Conservation (phyloP, 331 rosid species). For the Quercus tomentella region DNA sequence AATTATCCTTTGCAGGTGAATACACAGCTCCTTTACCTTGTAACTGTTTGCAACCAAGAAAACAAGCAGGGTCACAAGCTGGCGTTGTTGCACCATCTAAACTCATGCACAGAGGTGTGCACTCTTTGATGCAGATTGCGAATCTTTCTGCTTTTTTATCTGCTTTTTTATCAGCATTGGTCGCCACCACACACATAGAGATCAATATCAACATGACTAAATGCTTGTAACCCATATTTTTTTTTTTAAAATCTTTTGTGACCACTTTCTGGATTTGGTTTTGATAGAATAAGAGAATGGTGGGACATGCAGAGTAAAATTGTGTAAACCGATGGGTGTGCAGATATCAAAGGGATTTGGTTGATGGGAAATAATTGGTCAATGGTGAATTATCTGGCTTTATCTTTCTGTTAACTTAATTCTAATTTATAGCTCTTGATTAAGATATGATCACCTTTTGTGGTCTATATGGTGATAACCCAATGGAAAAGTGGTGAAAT, state of each 20-base stretch:
- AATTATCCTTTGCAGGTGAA: too few relatives aligned
- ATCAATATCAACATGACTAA: not conserved
- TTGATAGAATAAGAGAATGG: not conserved
- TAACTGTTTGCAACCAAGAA: constrained; percentile 29
- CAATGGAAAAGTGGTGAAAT: too few relatives aligned
- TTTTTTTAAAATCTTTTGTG: not conserved
- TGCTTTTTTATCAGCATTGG: not conserved
- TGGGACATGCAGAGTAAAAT: not conserved
- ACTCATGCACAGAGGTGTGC: constrained; percentile 28
- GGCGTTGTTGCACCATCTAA: not conserved
- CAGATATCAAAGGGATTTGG: not conserved
- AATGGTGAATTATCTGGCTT: not conserved
- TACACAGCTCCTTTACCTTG: constrained; percentile 5
- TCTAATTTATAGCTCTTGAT: too few relatives aligned
- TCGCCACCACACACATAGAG: not conserved
- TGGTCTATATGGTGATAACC: too few relatives aligned
- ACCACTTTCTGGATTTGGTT: not conserved
- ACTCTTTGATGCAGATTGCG: not conserved
- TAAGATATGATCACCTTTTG: too few relatives aligned
- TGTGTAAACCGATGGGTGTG: not conserved
- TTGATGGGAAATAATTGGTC: not conserved
- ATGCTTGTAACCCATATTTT: not conserved
- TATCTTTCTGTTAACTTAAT: too few relatives aligned
- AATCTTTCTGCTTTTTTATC: not conserved
- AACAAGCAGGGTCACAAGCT: constrained; percentile 15